Evolutionary conservation across 345 rosid species (phyloP).

Genomic region (Ceriops tagal): DNA sequence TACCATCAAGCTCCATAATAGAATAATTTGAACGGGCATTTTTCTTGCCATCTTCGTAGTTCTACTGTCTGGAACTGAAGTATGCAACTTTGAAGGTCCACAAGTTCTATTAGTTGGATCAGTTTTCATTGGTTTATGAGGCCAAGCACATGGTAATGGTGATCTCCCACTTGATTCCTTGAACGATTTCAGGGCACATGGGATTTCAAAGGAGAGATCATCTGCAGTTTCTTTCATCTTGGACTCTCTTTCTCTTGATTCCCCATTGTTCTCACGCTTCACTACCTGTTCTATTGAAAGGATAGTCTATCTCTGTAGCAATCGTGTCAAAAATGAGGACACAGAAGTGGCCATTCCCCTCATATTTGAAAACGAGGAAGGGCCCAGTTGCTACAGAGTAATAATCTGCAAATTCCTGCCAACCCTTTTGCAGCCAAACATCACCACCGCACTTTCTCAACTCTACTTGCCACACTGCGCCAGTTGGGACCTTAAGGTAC

Average conservation of each 20-base stretch:
- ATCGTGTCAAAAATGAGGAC: conserved; percentile 18
- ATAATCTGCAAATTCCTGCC: conserved; percentile 25
- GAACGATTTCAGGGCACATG: not conserved
- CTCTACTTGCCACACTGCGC: conserved; percentile 28
- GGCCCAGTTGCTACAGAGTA: conserved; percentile 18
- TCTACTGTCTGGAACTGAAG: too few relatives aligned
- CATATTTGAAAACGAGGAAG: conserved; percentile 24
- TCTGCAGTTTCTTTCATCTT: not conserved
- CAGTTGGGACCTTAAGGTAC: conserved; percentile 22
- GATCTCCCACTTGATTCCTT: not conserved
- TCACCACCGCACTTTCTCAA: conserved; percentile 11
- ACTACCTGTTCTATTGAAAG: not conserved
- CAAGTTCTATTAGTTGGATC: not conserved
- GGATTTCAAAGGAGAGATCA: not conserved
- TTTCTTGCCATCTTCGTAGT: not conserved
- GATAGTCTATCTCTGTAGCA: conserved; percentile 28
- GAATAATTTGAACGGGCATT: not conserved
- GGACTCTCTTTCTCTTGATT: not conserved
- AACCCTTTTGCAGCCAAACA: conserved; percentile 23
- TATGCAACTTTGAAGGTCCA: too few relatives aligned
- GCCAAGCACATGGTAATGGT: not conserved
- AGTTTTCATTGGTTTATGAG: not conserved
- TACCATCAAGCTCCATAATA: not conserved
- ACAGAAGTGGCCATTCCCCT: conserved; percentile 17
- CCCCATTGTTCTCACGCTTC: not conserved